phyloP scores from a whole-genome alignment of 140 eudicot species.

The Bidens hawaiensis region DNA sequence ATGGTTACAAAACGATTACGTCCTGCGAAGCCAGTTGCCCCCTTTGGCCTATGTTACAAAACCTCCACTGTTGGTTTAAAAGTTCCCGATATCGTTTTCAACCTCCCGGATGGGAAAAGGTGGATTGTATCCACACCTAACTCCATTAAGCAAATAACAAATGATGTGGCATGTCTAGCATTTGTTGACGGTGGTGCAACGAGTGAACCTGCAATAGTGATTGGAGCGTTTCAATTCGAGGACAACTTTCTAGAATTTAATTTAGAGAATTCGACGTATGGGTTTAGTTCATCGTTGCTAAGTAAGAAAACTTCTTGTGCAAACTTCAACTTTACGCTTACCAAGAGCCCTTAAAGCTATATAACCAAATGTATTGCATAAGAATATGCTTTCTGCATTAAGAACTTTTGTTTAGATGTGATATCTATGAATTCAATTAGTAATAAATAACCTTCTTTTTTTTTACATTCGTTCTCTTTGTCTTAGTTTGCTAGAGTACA shows the following conservation, averaged over 20 bases:
- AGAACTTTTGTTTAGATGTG: neutral
- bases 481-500: neutral
- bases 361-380: neutral
- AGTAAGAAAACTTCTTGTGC: constrained; percentile 16
- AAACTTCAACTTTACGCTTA: constrained; percentile 20
- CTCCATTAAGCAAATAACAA: constrained; percentile 13
- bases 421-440: neutral
- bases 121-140: constrained; percentile 13
- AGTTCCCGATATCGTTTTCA: constrained; percentile 18
- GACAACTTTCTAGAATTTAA: constrained; percentile 17
- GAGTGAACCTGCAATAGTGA: constrained; percentile 14
- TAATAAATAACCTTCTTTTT: neutral
- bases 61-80: neutral
- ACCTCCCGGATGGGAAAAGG: constrained; percentile 11
- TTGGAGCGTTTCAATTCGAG: constrained; percentile 24
- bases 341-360: neutral
- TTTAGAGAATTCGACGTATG: constrained; percentile 13
- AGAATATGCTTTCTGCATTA: neutral
- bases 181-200: constrained; percentile 25
- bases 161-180: constrained; percentile 16
- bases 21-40: neutral
- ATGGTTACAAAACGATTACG: constrained; percentile 10
- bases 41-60: constrained; percentile 13
- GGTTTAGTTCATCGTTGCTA: constrained; percentile 23
- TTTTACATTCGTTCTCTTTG: neutral